Evolutionary conservation across 495 filamentous ascomycete species (phyloP).

Genomic region (Penicillium paradoxum): DNA sequence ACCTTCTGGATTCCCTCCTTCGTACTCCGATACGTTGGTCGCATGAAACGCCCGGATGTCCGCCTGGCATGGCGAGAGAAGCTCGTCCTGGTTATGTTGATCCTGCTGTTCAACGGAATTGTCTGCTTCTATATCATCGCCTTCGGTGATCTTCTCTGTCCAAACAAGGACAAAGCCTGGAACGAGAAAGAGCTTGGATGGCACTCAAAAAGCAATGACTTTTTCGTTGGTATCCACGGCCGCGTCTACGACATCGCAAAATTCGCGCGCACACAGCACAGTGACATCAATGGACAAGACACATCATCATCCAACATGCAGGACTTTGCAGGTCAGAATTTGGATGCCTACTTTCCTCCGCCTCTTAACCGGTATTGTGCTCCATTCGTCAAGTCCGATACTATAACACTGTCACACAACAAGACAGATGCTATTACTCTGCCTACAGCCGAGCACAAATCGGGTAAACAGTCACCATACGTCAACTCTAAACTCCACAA

Average conservation of each 20-base stretch:
- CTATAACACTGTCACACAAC: constrained; percentile 54
- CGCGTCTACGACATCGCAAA: constrained; percentile 88
- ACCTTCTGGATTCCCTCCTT: constrained; percentile 97
- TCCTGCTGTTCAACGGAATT: constrained; percentile 73
- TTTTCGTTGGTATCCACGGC: constrained; percentile 83
- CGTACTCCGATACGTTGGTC: constrained; percentile 68
- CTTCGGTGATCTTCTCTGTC: constrained; percentile 81
- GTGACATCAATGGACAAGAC: constrained; percentile 52
- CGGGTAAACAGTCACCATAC: constrained; percentile 53
- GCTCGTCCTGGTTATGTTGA: constrained; percentile 72
- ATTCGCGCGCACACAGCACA: constrained; percentile 81
- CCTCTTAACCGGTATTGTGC: constrained; percentile 73
- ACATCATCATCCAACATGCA: constrained; percentile 65
- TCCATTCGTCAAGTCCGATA: constrained; percentile 53
- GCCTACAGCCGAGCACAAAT: constrained; percentile 56
- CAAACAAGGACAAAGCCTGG: constrained; percentile 91
- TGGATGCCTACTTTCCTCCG: constrained; percentile 79
- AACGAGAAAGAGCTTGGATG: constrained; percentile 61
- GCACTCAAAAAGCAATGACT: constrained; percentile 70
- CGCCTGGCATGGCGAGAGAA: constrained; percentile 98
- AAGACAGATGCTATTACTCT: constrained; percentile 47
- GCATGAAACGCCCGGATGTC: constrained; percentile 97
- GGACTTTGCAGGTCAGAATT: constrained; percentile 67
- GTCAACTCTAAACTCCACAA: constrained; percentile 51
- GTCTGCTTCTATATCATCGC: constrained; percentile 91